These are phyloP conservation scores for Rutidosis leptorrhynchoides DNA, from an alignment of 129 eudicot genomes.

Conservation along the genomic window DNA sequence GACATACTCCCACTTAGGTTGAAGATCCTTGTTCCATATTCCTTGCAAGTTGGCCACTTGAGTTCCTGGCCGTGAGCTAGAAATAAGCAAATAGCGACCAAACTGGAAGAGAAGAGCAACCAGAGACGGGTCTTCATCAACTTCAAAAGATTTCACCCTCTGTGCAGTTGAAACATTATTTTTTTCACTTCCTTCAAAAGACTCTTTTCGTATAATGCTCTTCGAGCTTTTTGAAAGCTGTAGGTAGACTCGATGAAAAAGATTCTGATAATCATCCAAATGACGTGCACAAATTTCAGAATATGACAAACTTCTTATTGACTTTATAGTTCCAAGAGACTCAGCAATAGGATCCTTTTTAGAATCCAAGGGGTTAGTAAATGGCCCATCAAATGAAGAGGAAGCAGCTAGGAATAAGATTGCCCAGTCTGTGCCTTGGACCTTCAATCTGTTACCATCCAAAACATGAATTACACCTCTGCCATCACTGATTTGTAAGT, in stretches of 20 bases:
- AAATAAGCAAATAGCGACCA: conserved; percentile 71
- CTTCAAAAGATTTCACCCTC: conserved; percentile 59
- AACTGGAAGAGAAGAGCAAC: conserved; percentile 82
- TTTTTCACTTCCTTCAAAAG: conserved; percentile 17
- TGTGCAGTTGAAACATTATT: conserved; percentile 48
- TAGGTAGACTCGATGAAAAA: conserved; percentile 76
- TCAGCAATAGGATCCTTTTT: conserved; percentile 54
- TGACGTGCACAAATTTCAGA: conserved; percentile 64
- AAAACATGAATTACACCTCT: conserved; percentile 32
- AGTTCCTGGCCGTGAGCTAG: conserved; percentile 75
- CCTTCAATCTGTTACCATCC: conserved; percentile 52
- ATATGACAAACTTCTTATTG: conserved; percentile 42
- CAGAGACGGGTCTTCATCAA: conserved; percentile 72
- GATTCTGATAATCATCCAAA: conserved; percentile 66
- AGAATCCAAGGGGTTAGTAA: conserved; percentile 61
- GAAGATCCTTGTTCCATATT: conserved; percentile 62
- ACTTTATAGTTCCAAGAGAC: conserved; percentile 35
- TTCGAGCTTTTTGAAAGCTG: too few species aligned
- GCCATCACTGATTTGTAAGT: conserved; percentile 49
- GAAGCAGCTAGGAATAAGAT: conserved; percentile 56
- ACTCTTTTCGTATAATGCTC: conserved; percentile 59
- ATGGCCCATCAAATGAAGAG: conserved; percentile 73
- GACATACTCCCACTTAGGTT: conserved; percentile 85
- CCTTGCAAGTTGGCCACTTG: conserved; percentile 81
- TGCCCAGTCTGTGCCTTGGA: conserved; percentile 55